These are phyloP conservation scores for Metschnikowia arizonensis DNA, from an alignment of 805 yeast species.

Conservation along the genomic window DNA sequence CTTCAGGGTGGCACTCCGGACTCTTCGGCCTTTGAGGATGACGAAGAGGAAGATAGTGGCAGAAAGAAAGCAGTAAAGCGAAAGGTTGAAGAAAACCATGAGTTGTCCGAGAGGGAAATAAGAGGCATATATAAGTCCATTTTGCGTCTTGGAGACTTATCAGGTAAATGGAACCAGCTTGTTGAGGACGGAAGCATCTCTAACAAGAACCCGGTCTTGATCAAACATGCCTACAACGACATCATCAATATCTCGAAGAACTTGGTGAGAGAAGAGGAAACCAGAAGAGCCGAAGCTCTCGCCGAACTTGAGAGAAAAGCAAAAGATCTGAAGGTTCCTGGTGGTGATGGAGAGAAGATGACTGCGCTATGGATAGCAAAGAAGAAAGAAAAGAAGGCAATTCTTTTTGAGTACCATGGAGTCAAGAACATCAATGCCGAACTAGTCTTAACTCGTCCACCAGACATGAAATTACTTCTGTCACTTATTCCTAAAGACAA, in stretches of 20 bases:
- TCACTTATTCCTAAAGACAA: slow-evolving; percentile 50
- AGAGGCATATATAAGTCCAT: slow-evolving; percentile 82
- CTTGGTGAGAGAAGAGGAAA: slow-evolving; percentile 61
- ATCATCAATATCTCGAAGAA: slow-evolving; percentile 58
- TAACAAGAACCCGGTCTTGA: slow-evolving; percentile 73
- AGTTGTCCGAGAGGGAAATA: slow-evolving; percentile 79
- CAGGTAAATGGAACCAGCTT: slow-evolving; percentile 74
- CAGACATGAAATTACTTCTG: slow-evolving; percentile 69
- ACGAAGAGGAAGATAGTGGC: slow-evolving; percentile 32
- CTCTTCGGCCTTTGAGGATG: slow-evolving; percentile 39
- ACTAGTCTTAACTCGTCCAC: slow-evolving; percentile 73
- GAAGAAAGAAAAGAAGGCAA: slow-evolving; percentile 84
- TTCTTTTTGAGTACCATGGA: slow-evolving; percentile 80
- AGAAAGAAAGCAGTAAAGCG: slow-evolving; percentile 23
- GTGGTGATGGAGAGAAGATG: slow-evolving; percentile 42
- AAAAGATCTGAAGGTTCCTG: slow-evolving; percentile 43
- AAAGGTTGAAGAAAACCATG: slow-evolving; percentile 38
- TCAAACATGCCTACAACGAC: slow-evolving; percentile 74
- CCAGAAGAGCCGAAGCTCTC: slow-evolving; percentile 50
- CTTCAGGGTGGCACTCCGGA: slow-evolving; percentile 37
- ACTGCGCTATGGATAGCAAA: slow-evolving; percentile 55
- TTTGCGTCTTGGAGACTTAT: slow-evolving; percentile 74
- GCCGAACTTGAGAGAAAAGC: slow-evolving; percentile 61
- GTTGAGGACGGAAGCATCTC: slow-evolving; percentile 88
- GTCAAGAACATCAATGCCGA: slow-evolving; percentile 92